Conservation (phyloP, 768 basidiomycete species). For the Strobilomyces confusus region DNA sequence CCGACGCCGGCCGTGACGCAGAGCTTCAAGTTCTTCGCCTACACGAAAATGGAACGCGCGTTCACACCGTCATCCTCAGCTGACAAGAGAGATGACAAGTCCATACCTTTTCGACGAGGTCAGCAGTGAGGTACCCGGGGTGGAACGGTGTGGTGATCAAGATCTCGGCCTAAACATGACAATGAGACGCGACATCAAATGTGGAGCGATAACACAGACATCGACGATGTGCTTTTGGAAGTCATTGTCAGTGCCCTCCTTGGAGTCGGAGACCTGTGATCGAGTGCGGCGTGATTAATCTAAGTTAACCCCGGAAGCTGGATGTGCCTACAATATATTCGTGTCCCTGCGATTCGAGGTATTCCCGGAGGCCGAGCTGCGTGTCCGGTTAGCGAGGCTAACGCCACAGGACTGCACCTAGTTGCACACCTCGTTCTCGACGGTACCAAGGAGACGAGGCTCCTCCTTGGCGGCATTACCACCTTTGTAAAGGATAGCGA, state of each 20-base stretch:
- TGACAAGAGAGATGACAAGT: neutral
- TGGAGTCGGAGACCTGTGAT: conserved; percentile 67
- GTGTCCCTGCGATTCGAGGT: conserved; percentile 69
- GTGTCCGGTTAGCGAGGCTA: neutral
- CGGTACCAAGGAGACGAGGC: conserved; percentile 73
- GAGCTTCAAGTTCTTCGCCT: conserved; percentile 87
- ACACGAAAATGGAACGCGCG: conserved; percentile 1
- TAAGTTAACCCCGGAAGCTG: neutral
- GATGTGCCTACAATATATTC: conserved; percentile 56
- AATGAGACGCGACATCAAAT: conserved; percentile 6
- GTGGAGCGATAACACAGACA: conserved; percentile 39
- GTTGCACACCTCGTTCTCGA: conserved; percentile 64
- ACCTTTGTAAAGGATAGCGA: conserved; percentile 74
- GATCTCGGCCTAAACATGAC: conserved; percentile 57
- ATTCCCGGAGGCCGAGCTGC: conserved; percentile 69
- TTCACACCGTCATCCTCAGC: conserved; percentile 3
- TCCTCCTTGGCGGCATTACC: conserved; percentile 61
- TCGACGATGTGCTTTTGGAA: conserved; percentile 83
- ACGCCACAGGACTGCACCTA: neutral
- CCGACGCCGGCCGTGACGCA: conserved; percentile 91
- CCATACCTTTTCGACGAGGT: conserved; percentile 62
- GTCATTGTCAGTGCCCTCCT: conserved; percentile 76
- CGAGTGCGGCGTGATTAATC: conserved; percentile 3
- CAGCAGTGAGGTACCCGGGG: conserved; percentile 76
- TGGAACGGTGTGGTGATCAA: conserved; percentile 86